Evolutionary conservation across 768 basidiomycete species (phyloP).

Genomic region (Podaxis sp.): DNA sequence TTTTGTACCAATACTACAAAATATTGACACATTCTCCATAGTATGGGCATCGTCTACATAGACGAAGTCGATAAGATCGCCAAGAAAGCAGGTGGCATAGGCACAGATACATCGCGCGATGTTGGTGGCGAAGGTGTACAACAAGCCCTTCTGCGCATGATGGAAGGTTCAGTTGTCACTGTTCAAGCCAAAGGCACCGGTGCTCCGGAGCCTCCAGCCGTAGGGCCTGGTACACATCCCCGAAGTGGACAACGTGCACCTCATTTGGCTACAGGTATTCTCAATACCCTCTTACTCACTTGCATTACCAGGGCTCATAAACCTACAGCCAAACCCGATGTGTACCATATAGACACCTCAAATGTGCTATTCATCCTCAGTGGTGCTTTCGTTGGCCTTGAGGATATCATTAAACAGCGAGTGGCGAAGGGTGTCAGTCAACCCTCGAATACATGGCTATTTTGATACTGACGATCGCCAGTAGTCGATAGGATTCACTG

Average conservation of each 20-base stretch:
- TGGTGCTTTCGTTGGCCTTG: slow-evolving; percentile 93
- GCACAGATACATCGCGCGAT: slow-evolving; percentile 75
- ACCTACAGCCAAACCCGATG: slow-evolving; percentile 54
- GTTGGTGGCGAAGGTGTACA: slow-evolving; percentile 97
- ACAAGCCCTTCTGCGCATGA: slow-evolving; percentile 87
- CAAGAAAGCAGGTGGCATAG: slow-evolving; percentile 49
- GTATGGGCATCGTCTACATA: slow-evolving; percentile 93
- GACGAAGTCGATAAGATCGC: slow-evolving; percentile 97
- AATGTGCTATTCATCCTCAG: slow-evolving; percentile 95
- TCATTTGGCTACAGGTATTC: slow-evolving; percentile 35
- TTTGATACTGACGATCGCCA: slow-evolving; percentile 4
- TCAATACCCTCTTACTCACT: too few relatives aligned
- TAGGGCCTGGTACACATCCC: slow-evolving; percentile 45
- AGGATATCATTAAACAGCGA: slow-evolving; percentile 75
- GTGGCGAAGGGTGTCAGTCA: slow-evolving; percentile 79
- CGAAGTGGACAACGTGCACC: slow-evolving; percentile 51
- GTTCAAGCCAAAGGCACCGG: slow-evolving; percentile 70
- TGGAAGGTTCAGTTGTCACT: slow-evolving; percentile 89
- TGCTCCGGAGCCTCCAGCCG: slow-evolving; percentile 44
- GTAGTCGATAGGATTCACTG: slow-evolving; percentile 86
- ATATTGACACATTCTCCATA: slow-evolving; percentile 28
- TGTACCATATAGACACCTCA: slow-evolving; percentile 79
- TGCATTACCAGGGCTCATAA: not conserved
- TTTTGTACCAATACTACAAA: not conserved
- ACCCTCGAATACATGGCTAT: slow-evolving; percentile 1